phyloP scores from a whole-genome alignment of 2,329 filamentous ascomycete genomes.

The Colletotrichum lentis region DNA sequence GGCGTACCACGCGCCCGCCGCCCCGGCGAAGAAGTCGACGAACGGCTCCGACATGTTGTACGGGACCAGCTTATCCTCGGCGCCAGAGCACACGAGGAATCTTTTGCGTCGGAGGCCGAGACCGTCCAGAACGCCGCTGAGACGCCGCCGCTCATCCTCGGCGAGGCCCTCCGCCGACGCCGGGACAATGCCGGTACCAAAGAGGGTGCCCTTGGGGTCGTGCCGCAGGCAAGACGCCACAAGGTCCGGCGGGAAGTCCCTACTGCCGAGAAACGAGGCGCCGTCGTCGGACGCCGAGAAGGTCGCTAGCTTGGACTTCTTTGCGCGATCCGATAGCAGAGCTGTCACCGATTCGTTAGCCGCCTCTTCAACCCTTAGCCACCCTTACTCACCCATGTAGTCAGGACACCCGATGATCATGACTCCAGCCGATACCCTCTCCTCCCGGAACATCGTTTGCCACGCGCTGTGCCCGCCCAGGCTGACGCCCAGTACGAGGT shows the following conservation, averaged over 20 bases:
- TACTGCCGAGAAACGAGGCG: slow-evolving; percentile 74
- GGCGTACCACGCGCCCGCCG: slow-evolving; percentile 60
- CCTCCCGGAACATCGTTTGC: slow-evolving; percentile 82
- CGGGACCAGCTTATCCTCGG: slow-evolving; percentile 75
- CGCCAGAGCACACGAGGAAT: slow-evolving; percentile 71
- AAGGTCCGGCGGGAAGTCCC: slow-evolving; percentile 77
- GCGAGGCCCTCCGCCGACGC: slow-evolving; percentile 42
- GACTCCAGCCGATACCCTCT: slow-evolving; percentile 79
- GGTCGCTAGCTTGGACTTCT: slow-evolving; percentile 69
- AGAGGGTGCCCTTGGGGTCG: slow-evolving; percentile 80
- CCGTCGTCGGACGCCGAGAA: slow-evolving; percentile 66
- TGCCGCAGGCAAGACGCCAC: slow-evolving; percentile 67
- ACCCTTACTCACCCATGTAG: slow-evolving; percentile 67
- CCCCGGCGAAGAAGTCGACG: slow-evolving; percentile 66
- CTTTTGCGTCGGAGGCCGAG: slow-evolving; percentile 66
- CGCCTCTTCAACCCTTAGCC: not conserved
- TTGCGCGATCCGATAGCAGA: slow-evolving; percentile 81
- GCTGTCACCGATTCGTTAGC: slow-evolving; percentile 45
- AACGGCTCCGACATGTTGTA: slow-evolving; percentile 69
- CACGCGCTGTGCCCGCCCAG: slow-evolving; percentile 89
- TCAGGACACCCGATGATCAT: slow-evolving; percentile 90
- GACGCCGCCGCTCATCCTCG: slow-evolving; percentile 52
- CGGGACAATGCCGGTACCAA: slow-evolving; percentile 58
- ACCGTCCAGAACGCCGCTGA: slow-evolving; percentile 57
- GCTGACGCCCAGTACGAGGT: slow-evolving; percentile 83